Evolutionary conservation across 2,329 filamentous ascomycete genomes (phyloP).

Genomic region (Aspergillus uvarum): DNA sequence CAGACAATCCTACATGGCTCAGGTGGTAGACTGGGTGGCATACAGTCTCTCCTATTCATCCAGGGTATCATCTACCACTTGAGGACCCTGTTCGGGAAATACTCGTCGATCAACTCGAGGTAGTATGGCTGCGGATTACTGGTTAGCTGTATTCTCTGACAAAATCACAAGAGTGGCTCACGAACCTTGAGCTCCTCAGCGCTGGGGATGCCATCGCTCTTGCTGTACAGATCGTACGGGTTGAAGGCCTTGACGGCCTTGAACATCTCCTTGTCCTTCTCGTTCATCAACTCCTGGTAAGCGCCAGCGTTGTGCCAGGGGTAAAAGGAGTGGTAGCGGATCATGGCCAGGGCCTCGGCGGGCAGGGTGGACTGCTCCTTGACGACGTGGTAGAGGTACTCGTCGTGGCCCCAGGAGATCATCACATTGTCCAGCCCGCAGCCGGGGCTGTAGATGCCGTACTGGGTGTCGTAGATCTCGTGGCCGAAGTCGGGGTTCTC

Average conservation of each 20-base stretch:
- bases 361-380: slow-evolving; percentile 79
- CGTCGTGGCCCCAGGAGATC: slow-evolving; percentile 73
- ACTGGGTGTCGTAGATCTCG: slow-evolving; percentile 69
- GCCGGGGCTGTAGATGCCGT: slow-evolving; percentile 75
- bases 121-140: slow-evolving; percentile 61
- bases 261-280: slow-evolving; percentile 76
- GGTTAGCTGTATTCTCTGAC: slow-evolving; percentile 15
- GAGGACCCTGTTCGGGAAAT: slow-evolving; percentile 66
- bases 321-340: slow-evolving; percentile 90
- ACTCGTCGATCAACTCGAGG: slow-evolving; percentile 71
- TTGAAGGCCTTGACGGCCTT: slow-evolving; percentile 83
- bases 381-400: slow-evolving; percentile 70
- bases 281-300: slow-evolving; percentile 79
- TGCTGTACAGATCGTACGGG: slow-evolving; percentile 88
- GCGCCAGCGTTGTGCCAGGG: slow-evolving; percentile 83
- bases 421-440: slow-evolving; percentile 86
- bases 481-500: slow-evolving; percentile 73
- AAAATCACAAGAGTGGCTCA: neutral
- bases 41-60: neutral
- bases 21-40: neutral
- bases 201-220: slow-evolving; percentile 77
- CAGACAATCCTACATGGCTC: neutral
- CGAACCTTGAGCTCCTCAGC: slow-evolving; percentile 72
- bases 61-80: slow-evolving; percentile 57
- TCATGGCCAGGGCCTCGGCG: slow-evolving; percentile 83